Evolutionary conservation across 2,329 filamentous ascomycete genomes (phyloP), one percentile per base, ranked within the genome.

Genomic region (Epichloe coenophiala): DNA sequence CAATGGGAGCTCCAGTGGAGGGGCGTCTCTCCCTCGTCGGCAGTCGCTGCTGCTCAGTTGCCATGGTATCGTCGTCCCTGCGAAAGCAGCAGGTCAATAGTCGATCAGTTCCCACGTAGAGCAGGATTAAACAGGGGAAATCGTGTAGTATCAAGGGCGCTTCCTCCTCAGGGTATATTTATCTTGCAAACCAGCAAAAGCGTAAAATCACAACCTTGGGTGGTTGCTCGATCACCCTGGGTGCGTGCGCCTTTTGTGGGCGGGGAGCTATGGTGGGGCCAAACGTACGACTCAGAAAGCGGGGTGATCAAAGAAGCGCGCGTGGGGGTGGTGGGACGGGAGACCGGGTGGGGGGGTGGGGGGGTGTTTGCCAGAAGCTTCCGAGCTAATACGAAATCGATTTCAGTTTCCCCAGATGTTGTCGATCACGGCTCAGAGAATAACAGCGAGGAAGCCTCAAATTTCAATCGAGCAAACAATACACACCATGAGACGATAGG

Each of bases 1-100:
- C 80, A 59, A 96, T 83, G 45, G 90, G 90, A 59, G 87, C 87
- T 57, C 85, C 81, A 52, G 78, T 84, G 19, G 88, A 95, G 52
- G 86, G 88, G 58, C 80, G 86, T 59, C 90, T 84, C 75, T 95
- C 83, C 57, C 88, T 78, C 40, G 71, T 69, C 48, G 77, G 74
- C 48, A 79, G 54, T 52, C 59, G 59, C 47, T 63, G 55, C 55
- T 65, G 63, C 49, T 68, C 60, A 51, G 63, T 62, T 53, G 64
- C 60, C 65, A 68, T 68, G 52, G 45, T 60, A 49, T 44, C 27
- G 44, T 40, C 33, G 19, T 31, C 23, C 13, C 13, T 35, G 17
- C 35, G 11, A 17, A 38, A 42, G 5, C 12, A 9, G n/a, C 15
- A 43, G 15, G 21, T 41, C 12, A 42, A 1, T 15, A 41, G 7